These are phyloP conservation scores for Penicillium palitans DNA, from an alignment of 2,329 filamentous ascomycete genomes.

Conservation along the genomic window DNA sequence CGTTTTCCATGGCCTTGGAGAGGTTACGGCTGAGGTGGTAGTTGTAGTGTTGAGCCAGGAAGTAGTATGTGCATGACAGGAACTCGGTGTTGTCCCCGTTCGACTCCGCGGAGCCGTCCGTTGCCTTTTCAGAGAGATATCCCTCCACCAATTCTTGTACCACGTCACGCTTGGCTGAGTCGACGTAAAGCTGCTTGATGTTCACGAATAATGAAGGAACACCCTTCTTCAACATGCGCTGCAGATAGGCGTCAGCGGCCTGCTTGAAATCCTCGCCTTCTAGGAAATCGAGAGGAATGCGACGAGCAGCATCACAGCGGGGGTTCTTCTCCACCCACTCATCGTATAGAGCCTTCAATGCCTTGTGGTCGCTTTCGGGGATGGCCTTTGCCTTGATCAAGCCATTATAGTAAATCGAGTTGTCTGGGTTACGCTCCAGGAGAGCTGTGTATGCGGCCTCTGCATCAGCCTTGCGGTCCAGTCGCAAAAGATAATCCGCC, in stretches of 20 bases:
- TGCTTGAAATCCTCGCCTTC: constrained; percentile 76
- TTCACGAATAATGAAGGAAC: constrained; percentile 97
- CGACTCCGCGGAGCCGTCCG: constrained; percentile 52
- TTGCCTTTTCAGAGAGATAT: constrained; percentile 62
- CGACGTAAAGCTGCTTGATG: constrained; percentile 85
- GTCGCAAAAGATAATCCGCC: constrained; percentile 77
- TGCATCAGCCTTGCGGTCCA: constrained; percentile 77
- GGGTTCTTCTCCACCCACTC: constrained; percentile 79
- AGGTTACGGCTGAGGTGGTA: constrained; percentile 85
- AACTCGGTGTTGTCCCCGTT: constrained; percentile 61
- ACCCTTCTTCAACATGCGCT: constrained; percentile 83
- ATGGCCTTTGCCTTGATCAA: constrained; percentile 70
- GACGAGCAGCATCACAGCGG: constrained; percentile 78
- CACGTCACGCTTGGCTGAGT: constrained; percentile 72
- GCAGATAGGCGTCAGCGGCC: constrained; percentile 76
- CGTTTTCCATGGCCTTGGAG: constrained; percentile 74
- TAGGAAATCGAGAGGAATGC: constrained; percentile 87
- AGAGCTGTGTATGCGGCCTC: constrained; percentile 76
- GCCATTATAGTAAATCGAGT: constrained; percentile 79
- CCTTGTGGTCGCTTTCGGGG: constrained; percentile 59
- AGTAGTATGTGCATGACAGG: constrained; percentile 80
- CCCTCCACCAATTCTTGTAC: constrained; percentile 75
- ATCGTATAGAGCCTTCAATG: constrained; percentile 73
- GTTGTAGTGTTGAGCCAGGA: constrained; percentile 95
- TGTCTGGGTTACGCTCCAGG: constrained; percentile 84